Base-by-base conservation (phyloP, 495 filamentous ascomycete species). In the Penicillium canariense region DNA sequence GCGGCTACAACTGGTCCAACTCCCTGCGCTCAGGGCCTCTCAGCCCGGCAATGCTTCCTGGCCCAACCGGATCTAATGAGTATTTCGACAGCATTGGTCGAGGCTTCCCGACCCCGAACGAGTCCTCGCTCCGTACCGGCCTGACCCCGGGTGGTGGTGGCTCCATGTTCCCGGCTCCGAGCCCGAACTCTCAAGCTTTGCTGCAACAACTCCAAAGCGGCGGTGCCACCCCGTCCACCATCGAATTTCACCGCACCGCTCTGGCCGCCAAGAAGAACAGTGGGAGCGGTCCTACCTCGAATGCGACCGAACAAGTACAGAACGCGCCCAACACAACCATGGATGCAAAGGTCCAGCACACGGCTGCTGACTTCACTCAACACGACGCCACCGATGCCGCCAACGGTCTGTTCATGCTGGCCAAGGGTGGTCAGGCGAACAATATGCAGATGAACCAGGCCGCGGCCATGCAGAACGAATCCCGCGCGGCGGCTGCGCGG, bases 11-110 rank as follows among this genome's bases (percentile, higher is more conserved):
- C 73, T 97, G 94, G 92, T 76, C 81, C 40, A 87, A 91, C 63
- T 95, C 90, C 20, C 77, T 98, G 59, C 85, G 94, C 47, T 90
- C 91, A 45, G 94, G 94, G 56, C 94, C 95, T 22, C 70, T 98
- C 63, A 97, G 94, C 69, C 94, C 94, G 73, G 94, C 94, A 51
- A 98, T 98, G 94, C 85, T 98, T 18, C 87, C 91, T 42, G 94
- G 91, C 30, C 94, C 73, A 73, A 87, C 73, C 78, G 87, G 73
- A 59, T 83, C 86, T 55, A 84, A 77, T 61, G 91, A 96, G 67
- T 91, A 89, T 66, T 89, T 89, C 60, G 85, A 88, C 52, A 84
- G 86, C 63, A 88, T 93, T 66, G 82, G 95, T 50, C 78, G 90
- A 57, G 85, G 88, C 46, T 95, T 97, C 67, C 87, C 87, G n/a